These are phyloP conservation scores for Yarrowia sp. DNA, from an alignment of 805 yeast species.

Conservation along the genomic window DNA sequence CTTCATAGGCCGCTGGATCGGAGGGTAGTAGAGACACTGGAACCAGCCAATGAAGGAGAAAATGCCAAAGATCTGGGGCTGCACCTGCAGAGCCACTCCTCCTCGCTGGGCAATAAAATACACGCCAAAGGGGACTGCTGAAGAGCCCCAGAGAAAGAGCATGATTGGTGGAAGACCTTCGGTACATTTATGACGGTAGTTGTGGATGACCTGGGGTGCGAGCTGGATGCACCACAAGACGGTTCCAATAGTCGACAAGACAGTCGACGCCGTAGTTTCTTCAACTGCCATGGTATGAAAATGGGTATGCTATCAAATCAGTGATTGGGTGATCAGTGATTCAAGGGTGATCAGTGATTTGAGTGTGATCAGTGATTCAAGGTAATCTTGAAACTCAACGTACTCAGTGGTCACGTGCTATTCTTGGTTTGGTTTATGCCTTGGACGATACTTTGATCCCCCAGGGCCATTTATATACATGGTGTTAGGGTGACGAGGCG, in stretches of 20 bases:
- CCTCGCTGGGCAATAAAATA: conserved; percentile 77
- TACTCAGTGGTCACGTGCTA: not conserved
- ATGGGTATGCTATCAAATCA: too few species aligned
- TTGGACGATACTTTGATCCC: too few species aligned
- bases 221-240: conserved; percentile 92
- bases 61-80: conserved; percentile 82
- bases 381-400: not conserved
- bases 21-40: conserved; percentile 79
- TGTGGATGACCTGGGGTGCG: conserved; percentile 81
- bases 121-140: conserved; percentile 86
- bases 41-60: conserved; percentile 72
- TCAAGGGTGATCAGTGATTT: too few species aligned
- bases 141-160: conserved; percentile 82
- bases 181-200: conserved; percentile 77
- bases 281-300: conserved; percentile 37
- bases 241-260: conserved; percentile 87
- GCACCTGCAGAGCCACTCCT: conserved; percentile 79
- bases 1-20: conserved; percentile 53
- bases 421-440: too few species aligned
- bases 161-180: conserved; percentile 87
- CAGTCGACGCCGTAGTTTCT: conserved; percentile 61
- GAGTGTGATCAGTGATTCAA: not conserved
- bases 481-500: conserved; percentile 10
- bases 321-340: too few species aligned
- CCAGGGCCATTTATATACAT: conserved; percentile 11